Base-by-base conservation (phyloP, 2,329 filamentous ascomycete species). In the Westerdykella aurantiaca region DNA sequence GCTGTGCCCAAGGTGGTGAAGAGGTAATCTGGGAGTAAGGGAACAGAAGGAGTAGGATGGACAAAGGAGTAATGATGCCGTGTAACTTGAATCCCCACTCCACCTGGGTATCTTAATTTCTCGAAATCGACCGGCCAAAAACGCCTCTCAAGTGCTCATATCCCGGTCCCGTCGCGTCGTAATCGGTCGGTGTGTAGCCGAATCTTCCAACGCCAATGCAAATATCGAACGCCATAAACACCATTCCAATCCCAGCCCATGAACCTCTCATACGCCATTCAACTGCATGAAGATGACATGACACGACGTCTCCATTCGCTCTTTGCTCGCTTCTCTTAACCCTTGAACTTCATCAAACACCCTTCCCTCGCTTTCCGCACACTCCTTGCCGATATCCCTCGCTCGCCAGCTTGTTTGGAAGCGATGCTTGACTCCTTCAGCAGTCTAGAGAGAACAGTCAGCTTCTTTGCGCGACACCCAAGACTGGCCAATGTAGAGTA, bases 381-480 rank as follows among this genome's bases (percentile, higher is more conserved):
- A 49, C 83, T 86, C 58, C 82, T 81, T 2, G 85, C 82, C n/a
- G 83, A 85, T 45, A 94, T 74, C 4, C 79, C 79, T 54, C 81
- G 80, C 61, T 93, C 87, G 17, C 86, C 85, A 11, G 79, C 74
- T 62, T 83, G 80, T 59, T 86, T 88, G 39, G 85, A 81, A 57
- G 83, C 79, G 49, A 91, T 91, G 2, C 79, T 77, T 0, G 88
- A 85, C 69, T 93, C 88, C 53, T 85, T 88, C 65, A 94, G 78
- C 41, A 94, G 73, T 35, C 86, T 90, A 54, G 38, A 22, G 5
- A 14, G 23, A 14, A 21, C 18, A 39, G 10, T 29, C 11, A 29
- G 33, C n/a, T 6, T 34, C 33, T 5, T 18, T 14, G 18, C 7
- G 14, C 22, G 18, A 21, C 3, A 38, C 17, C 18, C 9, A 23